A percentile compares a stretch with the other conserved stretches of the same genome.
Evolutionary conservation across 2,329 filamentous ascomycete genomes (phyloP).

Genomic region (Claviceps maximensis): DNA sequence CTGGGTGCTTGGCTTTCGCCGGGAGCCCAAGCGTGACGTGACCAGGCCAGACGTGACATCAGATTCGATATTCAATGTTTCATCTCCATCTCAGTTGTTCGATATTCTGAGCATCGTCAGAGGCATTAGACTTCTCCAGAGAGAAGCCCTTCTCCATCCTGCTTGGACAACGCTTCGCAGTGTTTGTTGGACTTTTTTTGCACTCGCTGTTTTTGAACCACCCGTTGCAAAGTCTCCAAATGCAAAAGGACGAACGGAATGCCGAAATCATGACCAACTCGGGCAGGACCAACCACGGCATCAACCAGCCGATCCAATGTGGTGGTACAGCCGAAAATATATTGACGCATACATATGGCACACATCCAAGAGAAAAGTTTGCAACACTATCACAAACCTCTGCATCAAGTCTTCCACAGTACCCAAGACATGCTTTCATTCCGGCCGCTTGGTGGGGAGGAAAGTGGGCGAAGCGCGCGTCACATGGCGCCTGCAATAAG

Average conservation of each 20-base stretch:
- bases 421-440: background rate
- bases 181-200: background rate
- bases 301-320: background rate
- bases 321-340: background rate
- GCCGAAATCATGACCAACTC: background rate
- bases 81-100: background rate
- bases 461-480: background rate
- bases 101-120: background rate
- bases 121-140: background rate
- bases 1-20: background rate
- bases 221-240: background rate
- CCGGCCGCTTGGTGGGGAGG: conserved; percentile 4
- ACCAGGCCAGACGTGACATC: background rate
- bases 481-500: background rate
- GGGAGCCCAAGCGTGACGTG: background rate
- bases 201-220: background rate
- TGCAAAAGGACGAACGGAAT: background rate
- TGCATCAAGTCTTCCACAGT: background rate
- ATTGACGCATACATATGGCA: background rate
- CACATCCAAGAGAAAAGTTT: background rate
- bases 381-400: background rate
- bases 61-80: background rate
- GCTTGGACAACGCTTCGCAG: background rate
- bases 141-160: background rate
- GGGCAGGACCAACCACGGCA: background rate